phyloP scores from a whole-genome alignment of 169 alveolate species.

The Cryptosporidium tyzzeri region DNA sequence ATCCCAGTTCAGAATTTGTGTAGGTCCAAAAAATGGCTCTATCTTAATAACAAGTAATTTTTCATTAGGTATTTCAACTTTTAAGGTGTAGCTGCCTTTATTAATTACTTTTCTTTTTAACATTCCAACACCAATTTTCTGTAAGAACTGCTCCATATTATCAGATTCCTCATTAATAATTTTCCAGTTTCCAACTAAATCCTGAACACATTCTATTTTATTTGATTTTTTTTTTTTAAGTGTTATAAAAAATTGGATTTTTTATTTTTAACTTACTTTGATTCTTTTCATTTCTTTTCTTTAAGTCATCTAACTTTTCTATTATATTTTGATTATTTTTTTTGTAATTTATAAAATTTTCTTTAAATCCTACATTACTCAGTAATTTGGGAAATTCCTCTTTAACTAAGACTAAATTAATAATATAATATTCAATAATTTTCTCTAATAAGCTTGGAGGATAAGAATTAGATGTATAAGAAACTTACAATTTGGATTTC shows the following conservation, averaged over 20 bases:
- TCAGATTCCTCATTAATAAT: constrained; percentile 31
- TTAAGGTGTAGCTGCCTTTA: constrained; percentile 49
- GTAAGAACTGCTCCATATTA: constrained; percentile 42
- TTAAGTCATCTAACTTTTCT: background rate
- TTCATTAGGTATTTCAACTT: constrained; percentile 15
- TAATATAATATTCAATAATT: background rate
- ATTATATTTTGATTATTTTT: background rate
- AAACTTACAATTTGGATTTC: constrained; percentile 46
- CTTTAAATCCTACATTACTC: constrained; percentile 10
- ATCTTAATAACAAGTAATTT: constrained; percentile 4
- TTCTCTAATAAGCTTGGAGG: background rate
- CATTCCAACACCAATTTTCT: constrained; percentile 34
- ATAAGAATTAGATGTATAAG: background rate
- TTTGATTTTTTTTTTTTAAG: background rate
- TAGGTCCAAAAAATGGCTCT: constrained; percentile 69
- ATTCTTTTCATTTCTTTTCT: background rate
- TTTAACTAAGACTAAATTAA: constrained; percentile 5
- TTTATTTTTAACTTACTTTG: constrained; percentile 34
- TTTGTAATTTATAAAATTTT: background rate
- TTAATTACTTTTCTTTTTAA: constrained; percentile 56
- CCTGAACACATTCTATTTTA: constrained; percentile 23
- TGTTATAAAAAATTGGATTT: background rate
- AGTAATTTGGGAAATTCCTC: constrained; percentile 33
- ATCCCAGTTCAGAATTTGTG: constrained; percentile 64
- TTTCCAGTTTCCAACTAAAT: constrained; percentile 38